Evolutionary conservation across 176 grass and related monocot genomes (phyloP), one percentile per base, ranked within the genome.

Genomic region (Ensete ventricosum): DNA sequence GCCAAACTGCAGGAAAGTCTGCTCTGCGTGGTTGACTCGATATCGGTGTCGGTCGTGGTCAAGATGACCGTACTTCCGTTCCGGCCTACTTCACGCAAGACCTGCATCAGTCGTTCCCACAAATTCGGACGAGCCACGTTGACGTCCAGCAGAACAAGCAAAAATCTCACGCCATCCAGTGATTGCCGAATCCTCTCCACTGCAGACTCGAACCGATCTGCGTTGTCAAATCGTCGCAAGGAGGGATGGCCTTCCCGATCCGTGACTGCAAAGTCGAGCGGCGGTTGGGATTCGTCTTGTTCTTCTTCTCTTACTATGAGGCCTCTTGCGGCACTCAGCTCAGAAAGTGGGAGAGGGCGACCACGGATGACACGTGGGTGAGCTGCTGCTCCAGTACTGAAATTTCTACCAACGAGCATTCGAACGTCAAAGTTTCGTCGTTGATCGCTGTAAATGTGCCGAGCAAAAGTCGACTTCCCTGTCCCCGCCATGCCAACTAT

Each of bases 61-160:
- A 68, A 19, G 65, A 68, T 68, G 12, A 68, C 65, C 14, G 65
- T 68, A 13, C 65, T 68, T 43, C 65, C 65, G 7, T 4, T 25
- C 26, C 65, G 14, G 14, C 26, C 26, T 16, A 29, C 65, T 16
- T 48, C 11, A 5, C 48, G 5, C 25, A 68, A 17, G 11, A 27
- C 14, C 29, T 68, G 14, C 65, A 68, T 27, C 65, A 68, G 65
- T 43, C 17, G 25, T 27, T 68, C 26, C 27, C 34, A 68, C 65
- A 68, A 48, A 14, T 9, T 27, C 25, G 29, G 26, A 8, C 5
- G 65, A 68, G 25, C 25, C 1, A 68, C 14, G 65, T 68, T 68
- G 65, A 68, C 14, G 25, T 68, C 65, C 14, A 68, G 65, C 17
- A 68, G 25, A 17, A 68, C 26, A 27, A 68, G 65, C 65, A 68